Evolutionary conservation across 345 rosid genomes (phyloP).

Genomic region (Boechera divaricarpa): DNA sequence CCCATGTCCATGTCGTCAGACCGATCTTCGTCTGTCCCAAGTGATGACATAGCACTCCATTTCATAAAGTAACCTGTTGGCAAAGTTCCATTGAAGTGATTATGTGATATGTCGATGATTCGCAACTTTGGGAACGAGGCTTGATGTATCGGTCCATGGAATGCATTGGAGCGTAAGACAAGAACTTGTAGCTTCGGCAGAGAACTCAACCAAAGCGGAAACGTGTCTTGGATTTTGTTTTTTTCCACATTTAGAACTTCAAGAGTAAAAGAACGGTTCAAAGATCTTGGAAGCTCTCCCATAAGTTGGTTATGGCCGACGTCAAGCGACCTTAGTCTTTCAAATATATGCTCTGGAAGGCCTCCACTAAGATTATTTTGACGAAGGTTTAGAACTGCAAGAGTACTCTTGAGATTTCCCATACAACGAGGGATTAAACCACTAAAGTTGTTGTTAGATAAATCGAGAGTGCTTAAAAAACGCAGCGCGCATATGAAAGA

Average conservation of each 20-base stretch:
- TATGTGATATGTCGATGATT: background rate
- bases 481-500: background rate
- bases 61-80: background rate
- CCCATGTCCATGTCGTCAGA: too few species aligned
- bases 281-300: constrained; percentile 37
- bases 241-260: background rate
- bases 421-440: background rate
- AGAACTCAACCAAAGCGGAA: constrained; percentile 49
- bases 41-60: background rate
- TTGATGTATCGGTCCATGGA: background rate
- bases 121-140: constrained; percentile 18
- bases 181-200: constrained; percentile 45
- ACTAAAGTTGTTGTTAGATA: background rate
- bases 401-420: background rate
- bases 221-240: constrained; percentile 43
- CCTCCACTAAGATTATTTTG: background rate
- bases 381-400: background rate
- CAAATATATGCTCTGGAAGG: constrained; percentile 23
- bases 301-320: constrained; percentile 32
- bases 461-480: background rate
- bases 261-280: too few species aligned
- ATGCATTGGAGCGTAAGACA: constrained; percentile 49
- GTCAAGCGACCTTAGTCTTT: constrained; percentile 27
- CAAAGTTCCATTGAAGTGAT: background rate
- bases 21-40: background rate